phyloP scores from a whole-genome alignment of 495 filamentous ascomycete genomes.

The Penicillium steckii region DNA sequence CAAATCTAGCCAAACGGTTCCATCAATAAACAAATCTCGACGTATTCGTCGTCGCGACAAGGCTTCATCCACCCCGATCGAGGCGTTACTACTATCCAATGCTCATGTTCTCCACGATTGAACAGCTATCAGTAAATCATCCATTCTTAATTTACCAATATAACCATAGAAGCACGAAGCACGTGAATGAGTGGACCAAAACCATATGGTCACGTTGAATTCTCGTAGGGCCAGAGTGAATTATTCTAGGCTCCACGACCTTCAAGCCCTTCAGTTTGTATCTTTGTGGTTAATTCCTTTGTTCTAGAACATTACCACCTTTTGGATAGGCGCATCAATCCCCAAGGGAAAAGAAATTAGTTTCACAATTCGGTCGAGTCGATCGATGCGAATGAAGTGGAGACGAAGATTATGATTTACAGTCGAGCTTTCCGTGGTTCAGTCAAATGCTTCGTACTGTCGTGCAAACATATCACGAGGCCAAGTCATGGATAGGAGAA shows the following conservation, averaged over 20 bases:
- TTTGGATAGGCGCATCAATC: background rate
- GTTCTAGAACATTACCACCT: background rate
- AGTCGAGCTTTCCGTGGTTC: background rate
- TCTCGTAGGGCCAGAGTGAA: background rate
- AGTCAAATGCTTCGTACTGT: background rate
- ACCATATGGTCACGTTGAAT: background rate
- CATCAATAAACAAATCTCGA: no score
- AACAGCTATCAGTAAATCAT: no score
- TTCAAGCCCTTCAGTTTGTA: background rate
- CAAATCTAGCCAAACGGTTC: no score
- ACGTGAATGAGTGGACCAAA: no score
- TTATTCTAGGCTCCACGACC: background rate
- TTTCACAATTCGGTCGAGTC: background rate
- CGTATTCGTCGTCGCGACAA: no score
- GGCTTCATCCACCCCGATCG: no score
- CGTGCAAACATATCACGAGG: background rate
- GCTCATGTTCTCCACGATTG: no score
- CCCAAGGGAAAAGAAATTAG: no score
- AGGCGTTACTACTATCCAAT: no score
- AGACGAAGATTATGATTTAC: background rate
- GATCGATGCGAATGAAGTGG: background rate
- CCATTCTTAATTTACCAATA: background rate
- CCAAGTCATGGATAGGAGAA: background rate
- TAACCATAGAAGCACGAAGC: no score
- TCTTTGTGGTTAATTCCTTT: background rate